Conservation (phyloP, 2,329 filamentous ascomycete species). For the Aureobasidium lini region DNA sequence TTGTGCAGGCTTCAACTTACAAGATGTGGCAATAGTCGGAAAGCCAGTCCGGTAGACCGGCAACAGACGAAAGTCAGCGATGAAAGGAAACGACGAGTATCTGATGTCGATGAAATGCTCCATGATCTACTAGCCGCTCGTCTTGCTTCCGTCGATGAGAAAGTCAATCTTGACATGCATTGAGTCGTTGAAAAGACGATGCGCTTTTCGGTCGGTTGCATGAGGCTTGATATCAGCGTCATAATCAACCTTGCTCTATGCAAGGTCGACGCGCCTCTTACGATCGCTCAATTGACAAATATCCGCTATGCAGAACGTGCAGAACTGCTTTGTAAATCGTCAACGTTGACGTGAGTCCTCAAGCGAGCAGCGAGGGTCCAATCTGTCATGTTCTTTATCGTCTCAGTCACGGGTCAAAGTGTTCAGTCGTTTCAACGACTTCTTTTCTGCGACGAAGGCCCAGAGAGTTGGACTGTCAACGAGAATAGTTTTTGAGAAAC, state of each 20-base stretch:
- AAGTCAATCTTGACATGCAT: neutral
- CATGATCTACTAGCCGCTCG: neutral
- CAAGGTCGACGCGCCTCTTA: neutral
- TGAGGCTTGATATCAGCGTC: conserved; percentile 10
- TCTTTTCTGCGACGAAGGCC: neutral
- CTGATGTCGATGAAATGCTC: neutral
- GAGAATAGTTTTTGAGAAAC: neutral
- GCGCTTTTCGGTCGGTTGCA: neutral
- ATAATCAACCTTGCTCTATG: neutral
- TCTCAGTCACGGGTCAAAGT: neutral
- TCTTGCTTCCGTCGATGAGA: neutral
- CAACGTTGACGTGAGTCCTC: neutral
- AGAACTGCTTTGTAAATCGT: neutral
- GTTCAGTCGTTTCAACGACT: neutral
- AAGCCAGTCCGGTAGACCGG: neutral
- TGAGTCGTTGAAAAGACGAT: neutral
- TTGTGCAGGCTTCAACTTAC: neutral
- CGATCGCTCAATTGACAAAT: neutral
- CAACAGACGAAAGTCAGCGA: neutral
- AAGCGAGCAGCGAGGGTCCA: neutral
- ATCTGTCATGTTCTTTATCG: neutral
- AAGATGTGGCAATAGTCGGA: neutral
- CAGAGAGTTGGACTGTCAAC: neutral
- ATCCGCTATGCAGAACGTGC: neutral
- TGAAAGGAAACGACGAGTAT: neutral